Evolutionary conservation across 1,139 yeast species (phyloP).

Genomic region (Casaregolazyma suthepensis): DNA sequence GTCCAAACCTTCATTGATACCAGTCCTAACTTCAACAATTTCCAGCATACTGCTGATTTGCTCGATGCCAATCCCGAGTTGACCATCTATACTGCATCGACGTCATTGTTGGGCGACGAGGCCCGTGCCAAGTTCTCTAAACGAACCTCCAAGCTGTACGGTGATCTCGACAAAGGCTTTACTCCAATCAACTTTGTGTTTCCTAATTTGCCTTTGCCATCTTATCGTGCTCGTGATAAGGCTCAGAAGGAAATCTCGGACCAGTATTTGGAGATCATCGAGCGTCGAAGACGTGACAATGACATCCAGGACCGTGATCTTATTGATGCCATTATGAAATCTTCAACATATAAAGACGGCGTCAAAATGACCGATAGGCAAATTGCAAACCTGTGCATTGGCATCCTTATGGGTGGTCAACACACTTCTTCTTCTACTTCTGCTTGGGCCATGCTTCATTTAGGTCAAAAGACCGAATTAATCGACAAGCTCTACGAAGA

Average conservation of each 20-base stretch:
- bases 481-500: constrained; percentile 78
- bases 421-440: constrained; percentile 97
- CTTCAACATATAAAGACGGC: constrained; percentile 88
- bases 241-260: constrained; percentile 78
- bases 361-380: constrained; percentile 89
- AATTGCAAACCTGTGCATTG: constrained; percentile 88
- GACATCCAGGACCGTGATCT: constrained; percentile 83
- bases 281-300: constrained; percentile 59
- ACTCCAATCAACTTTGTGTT: constrained; percentile 94
- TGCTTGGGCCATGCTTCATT: constrained; percentile 87
- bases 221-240: constrained; percentile 73
- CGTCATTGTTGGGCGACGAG: constrained; percentile 86
- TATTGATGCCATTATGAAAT: constrained; percentile 78
- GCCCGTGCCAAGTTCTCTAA: constrained; percentile 78
- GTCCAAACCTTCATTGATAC: constrained; percentile 55
- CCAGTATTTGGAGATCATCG: constrained; percentile 75
- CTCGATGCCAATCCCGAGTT: constrained; percentile 88
- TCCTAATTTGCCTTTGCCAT: constrained; percentile 87
- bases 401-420: constrained; percentile 98
- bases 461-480: constrained; percentile 77
- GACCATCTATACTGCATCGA: constrained; percentile 93
- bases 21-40: constrained; percentile 40
- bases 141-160: constrained; percentile 76
- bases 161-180: constrained; percentile 94
- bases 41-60: constrained; percentile 58